Base-by-base conservation (phyloP, 164 flowering plant species). In the Magnolia sinica region DNA sequence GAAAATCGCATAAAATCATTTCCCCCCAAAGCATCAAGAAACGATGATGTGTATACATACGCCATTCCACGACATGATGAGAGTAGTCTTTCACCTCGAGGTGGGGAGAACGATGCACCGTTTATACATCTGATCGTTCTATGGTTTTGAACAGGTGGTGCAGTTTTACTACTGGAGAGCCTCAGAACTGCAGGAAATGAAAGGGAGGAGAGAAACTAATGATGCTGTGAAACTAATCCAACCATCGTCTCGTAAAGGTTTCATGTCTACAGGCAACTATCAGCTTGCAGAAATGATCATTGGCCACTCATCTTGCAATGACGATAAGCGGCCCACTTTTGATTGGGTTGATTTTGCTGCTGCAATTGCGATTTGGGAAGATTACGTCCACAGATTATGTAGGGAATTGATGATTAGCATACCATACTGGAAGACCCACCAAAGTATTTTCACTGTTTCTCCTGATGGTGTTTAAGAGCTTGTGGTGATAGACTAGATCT, bases 91-190 rank as follows among this genome's bases (percentile, higher is more conserved):
- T 37, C 45, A 37, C 45, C 45, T 37, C 3, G 45, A 4, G 45
- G 45, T 37, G 45, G 45, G 45, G 45, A 37, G 45, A 37, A 37
- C 45, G 3, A 37, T 37, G 45, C 6, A 37, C 45, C 6, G 45
- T 37, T 37, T 37, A 37, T 37, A 37, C 45, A 37, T 37, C 45
- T 3, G 45, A 37, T 37, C 7, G 45, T 37, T 37, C 45, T 37
- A 37, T 37, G 45, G 4, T 37, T 37, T 3, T 37, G 61, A 68
- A 29, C 84, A 91, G 96, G 94, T 89, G 59, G 86, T 92, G 75
- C 97, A 93, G 76, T 93, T 89, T 80, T 87, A 85, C 76, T 55
- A 24, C 65, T 95, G 95, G 96, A 91, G 87, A 84, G 85, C 76
- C 51, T 71, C 84, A 19, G 84, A 82, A 66, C 74, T 82, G 20